Evolutionary conservation across 495 filamentous ascomycete genomes (phyloP), one percentile per base, ranked within the genome.

Genomic region (Xylaria telfairii): DNA sequence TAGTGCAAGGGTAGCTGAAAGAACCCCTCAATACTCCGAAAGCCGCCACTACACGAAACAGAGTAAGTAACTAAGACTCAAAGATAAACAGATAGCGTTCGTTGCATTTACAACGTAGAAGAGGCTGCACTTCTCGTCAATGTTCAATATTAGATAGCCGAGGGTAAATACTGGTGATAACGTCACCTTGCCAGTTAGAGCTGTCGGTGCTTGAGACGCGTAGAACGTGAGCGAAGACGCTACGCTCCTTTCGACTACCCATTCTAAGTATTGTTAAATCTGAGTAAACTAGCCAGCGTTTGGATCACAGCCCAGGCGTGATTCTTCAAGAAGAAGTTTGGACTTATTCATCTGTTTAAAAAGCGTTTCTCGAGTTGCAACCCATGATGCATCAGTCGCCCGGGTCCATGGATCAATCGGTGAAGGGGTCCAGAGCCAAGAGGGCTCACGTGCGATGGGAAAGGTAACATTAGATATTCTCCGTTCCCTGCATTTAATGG

Each of bases 391-490:
- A 64, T 37, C 9, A 39, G 10, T 62, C 37, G 37, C 59, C 59
- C 51, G 12, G 51, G 51, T 54, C 51, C 51, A 17, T 54, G 51
- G 26, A 28, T 54, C 51, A 26, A 34, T 59, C 10, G 15, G 39
- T 21, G 39, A 47, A n/a, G 26, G 42, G 61, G 24, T 46, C 42
- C 41, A 47, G 61, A 34, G 15, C 42, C 61, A 62, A 62, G 59
- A 39, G 37, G 37, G 34, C 59, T 62, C 59, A 42, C 32, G 59
- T 62, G 59, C 37, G 21, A 12, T 32, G 9, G 24, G 41, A 64
- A 44, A 46, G 42, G 61, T 64, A 64, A 9, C 61, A 47, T 32
- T 30, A 26, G 39, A 42, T 39, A 61, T 44, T 63, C 41, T 30
- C 24, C 60, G 12, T 28, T 47, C 60, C 37, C 26, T 63, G 61